phyloP scores from a whole-genome alignment of 352 stramenopile species.

The Sclerospora graminicola region DNA sequence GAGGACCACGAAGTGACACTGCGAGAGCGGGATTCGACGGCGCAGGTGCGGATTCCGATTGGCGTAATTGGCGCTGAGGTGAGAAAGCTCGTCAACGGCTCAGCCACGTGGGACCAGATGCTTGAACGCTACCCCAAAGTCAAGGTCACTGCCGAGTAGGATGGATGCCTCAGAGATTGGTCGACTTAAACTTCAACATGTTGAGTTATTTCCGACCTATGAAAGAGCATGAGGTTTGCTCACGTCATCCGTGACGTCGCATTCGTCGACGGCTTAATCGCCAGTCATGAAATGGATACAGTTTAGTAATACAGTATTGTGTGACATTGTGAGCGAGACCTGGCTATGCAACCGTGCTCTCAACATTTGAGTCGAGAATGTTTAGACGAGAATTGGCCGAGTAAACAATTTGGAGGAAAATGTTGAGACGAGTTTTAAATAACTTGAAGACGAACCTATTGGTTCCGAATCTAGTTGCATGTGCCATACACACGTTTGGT shows the following conservation, averaged over 20 bases:
- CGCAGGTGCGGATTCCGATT: conserved; percentile 92
- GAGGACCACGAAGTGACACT: conserved; percentile 91
- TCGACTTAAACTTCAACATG: background rate
- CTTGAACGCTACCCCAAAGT: conserved; percentile 80
- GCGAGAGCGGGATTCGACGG: conserved; percentile 95
- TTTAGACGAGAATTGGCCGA: conserved; percentile 1
- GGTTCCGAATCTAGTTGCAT: no score
- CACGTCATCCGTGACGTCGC: background rate
- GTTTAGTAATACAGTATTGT: no score
- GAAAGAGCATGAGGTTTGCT: conserved; percentile 6
- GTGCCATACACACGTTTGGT: no score
- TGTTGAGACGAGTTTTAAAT: conserved; percentile 6
- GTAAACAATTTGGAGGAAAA: conserved; percentile 8
- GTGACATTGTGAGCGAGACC: conserved; percentile 3
- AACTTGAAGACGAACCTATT: background rate
- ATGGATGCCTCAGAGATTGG: background rate
- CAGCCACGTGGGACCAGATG: conserved; percentile 74
- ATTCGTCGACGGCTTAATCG: background rate
- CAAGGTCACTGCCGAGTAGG: conserved; percentile 25
- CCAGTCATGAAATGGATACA: conserved; percentile 14
- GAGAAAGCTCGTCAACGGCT: conserved; percentile 81
- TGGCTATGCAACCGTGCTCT: conserved; percentile 7
- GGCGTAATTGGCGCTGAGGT: conserved; percentile 70
- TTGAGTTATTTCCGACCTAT: conserved; percentile 5
- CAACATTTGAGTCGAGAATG: conserved; percentile 1